Percentiles rank a stretch among this genome's conserved stretches.
phyloP scores from a whole-genome alignment of 2,329 filamentous ascomycete species.

The Periconia macrospinosa region DNA sequence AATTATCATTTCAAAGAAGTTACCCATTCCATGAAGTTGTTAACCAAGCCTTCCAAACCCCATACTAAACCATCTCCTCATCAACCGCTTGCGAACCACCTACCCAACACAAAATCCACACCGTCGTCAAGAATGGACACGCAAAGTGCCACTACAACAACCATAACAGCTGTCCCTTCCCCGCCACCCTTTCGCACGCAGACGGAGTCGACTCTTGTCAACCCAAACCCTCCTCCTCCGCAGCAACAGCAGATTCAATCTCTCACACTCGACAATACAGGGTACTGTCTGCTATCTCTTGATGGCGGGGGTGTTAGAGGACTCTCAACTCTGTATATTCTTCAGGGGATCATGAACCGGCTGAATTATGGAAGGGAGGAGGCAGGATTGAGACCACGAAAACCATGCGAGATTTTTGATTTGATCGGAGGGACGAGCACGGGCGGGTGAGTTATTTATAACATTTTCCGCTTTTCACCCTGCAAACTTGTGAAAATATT shows the following conservation, averaged over 20 bases:
- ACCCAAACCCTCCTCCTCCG: background rate
- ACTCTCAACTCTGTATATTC: conserved; percentile 23
- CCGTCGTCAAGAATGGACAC: background rate
- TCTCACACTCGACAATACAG: conserved; percentile 14
- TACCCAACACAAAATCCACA: background rate
- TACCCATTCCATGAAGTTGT: background rate
- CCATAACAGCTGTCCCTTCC: background rate
- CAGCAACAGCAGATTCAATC: background rate
- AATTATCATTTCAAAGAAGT: background rate
- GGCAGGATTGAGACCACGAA: conserved; percentile 9
- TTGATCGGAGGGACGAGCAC: conserved; percentile 29
- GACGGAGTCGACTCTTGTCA: background rate
- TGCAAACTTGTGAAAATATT: background rate
- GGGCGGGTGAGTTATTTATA: conserved; percentile 18
- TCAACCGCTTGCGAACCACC: background rate
- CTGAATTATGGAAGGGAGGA: conserved; percentile 16
- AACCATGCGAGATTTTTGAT: conserved; percentile 24
- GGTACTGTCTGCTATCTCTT: conserved; percentile 22
- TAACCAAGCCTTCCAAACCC: too few species aligned
- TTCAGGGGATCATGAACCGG: conserved; percentile 21
- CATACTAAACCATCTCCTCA: too few species aligned
- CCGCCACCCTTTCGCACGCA: background rate
- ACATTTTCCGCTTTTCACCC: too few species aligned
- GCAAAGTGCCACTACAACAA: background rate
- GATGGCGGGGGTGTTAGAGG: conserved; percentile 30